phyloP scores from a whole-genome alignment of 306 rosid species.

The Castanea mollissima region DNA sequence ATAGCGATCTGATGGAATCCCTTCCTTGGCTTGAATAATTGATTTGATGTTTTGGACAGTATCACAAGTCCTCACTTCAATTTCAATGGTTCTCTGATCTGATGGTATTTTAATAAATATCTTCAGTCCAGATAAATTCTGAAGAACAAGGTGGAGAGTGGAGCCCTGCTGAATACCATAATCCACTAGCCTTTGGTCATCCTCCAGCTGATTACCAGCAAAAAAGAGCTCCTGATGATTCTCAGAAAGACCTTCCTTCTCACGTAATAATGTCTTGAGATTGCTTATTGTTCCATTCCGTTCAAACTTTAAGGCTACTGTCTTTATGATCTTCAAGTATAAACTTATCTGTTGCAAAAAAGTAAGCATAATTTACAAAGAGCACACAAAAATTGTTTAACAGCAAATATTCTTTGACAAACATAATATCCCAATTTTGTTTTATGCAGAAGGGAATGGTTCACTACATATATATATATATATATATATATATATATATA shows the following conservation, averaged over 20 bases:
- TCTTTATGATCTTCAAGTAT: not conserved
- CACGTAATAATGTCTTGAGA: conserved; percentile 11
- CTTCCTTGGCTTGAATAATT: conserved; percentile 3
- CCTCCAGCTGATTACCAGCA: not conserved
- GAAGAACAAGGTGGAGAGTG: conserved; percentile 8
- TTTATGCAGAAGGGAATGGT: too few relatives aligned
- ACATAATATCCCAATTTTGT: too few relatives aligned
- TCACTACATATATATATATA: too few relatives aligned
- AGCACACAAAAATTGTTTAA: not conserved
- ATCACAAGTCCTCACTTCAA: conserved; percentile 19
- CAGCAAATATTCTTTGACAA: too few relatives aligned
- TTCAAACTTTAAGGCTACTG: not conserved
- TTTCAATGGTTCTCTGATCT: not conserved
- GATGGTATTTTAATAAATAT: conserved; percentile 22
- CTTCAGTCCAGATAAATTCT: not conserved
- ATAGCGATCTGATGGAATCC: not conserved
- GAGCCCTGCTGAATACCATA: conserved; percentile 8
- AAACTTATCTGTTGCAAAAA: conserved; percentile 4
- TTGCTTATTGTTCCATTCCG: conserved; percentile 5
- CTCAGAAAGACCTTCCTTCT: conserved; percentile 9
- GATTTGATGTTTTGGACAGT: conserved; percentile 19
- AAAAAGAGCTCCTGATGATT: conserved; percentile 10
- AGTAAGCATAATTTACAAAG: not conserved
- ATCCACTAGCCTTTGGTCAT: conserved; percentile 5
- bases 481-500: too few relatives aligned